Conservation (phyloP, 1,284 basidiomycete genomes). For the Heterobasidion occidentale region DNA sequence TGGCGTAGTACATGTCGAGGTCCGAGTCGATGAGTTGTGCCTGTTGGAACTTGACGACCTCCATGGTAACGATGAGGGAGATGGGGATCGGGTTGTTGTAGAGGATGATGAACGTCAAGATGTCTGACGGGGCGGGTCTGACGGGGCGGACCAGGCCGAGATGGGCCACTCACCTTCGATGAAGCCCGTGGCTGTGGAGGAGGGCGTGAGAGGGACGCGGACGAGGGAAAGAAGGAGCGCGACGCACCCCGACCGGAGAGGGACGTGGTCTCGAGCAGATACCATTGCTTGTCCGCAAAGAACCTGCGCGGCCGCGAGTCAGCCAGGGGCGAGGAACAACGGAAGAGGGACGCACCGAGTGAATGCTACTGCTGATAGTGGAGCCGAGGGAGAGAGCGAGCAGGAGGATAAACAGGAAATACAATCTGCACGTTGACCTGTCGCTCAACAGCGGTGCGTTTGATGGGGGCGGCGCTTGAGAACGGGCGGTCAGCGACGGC, state of each 20-base stretch:
- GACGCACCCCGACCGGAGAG: constrained; percentile 54
- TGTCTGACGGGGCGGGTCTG: constrained; percentile 43
- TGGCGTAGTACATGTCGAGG: no score
- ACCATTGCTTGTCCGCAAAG: constrained; percentile 80
- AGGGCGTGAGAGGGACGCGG: neutral
- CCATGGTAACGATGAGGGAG: no score
- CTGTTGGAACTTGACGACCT: no score
- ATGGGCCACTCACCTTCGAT: constrained; percentile 54
- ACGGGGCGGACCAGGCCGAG: neutral
- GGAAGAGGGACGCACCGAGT: constrained; percentile 35
- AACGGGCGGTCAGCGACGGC: no score
- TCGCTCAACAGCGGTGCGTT: no score
- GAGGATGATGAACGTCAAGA: constrained; percentile 96
- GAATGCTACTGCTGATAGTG: constrained; percentile 86
- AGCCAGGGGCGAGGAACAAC: no score
- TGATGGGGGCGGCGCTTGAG: no score
- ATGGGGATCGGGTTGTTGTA: constrained; percentile 99
- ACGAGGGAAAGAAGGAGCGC: no score
- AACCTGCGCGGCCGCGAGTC: constrained; percentile 42
- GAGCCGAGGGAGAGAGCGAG: no score
- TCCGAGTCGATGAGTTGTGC: no score
- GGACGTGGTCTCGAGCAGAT: constrained; percentile 55
- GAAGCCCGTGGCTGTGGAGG: constrained; percentile 59
- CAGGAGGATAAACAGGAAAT: no score
- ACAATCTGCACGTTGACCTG: no score